Evolutionary conservation across 1,139 yeast genomes (phyloP), one percentile per base, ranked within the genome.

Genomic region (Pichia sp.): DNA sequence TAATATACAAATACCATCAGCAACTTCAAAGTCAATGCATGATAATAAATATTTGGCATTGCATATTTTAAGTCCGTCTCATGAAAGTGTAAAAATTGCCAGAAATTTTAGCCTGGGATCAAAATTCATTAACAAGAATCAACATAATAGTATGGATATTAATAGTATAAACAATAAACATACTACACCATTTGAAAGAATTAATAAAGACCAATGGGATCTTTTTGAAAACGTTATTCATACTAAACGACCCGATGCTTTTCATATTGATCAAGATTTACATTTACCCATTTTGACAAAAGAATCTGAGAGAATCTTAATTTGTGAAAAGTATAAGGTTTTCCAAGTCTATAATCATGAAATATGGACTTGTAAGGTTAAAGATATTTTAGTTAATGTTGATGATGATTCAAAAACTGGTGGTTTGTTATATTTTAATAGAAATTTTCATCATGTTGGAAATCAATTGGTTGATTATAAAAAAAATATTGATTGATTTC

Each of bases 1-100:
- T 63, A 88, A 87, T 56, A 66, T 88, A 40, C 94, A 85, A 61
- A 64, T 80, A 22, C 96, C 96, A 0, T 83, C 95, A 6, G 72
- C 80, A 37, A 87, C 96, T 0, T 79, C 93, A 0, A 65, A 66
- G 13, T 68, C 76, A 18, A 63, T 88, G 35, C 88, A 83, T 53
- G 63, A 68, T 9, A 62, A 70, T 43, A 65, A 68, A 31, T 59
- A 61, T 40, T 70, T 86, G 53, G 95, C 93, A 1, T 64, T 88
- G n/a, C 95, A 88, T 61, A 60, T 86, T 24, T 63, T 88, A 51
- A 76, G 78, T 5, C 88, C 94, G 0, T 66, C 72, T 0, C 45
- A 57, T 0, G 61, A 63, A 15, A 68, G 85, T 1, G 79, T 77
- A 1, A 58, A 63, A 8, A 54, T 82, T 38, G 81, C 82, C 1